Base-by-base conservation (phyloP, 75 land plant genomes). In the Selaginella moellendorffii region DNA sequence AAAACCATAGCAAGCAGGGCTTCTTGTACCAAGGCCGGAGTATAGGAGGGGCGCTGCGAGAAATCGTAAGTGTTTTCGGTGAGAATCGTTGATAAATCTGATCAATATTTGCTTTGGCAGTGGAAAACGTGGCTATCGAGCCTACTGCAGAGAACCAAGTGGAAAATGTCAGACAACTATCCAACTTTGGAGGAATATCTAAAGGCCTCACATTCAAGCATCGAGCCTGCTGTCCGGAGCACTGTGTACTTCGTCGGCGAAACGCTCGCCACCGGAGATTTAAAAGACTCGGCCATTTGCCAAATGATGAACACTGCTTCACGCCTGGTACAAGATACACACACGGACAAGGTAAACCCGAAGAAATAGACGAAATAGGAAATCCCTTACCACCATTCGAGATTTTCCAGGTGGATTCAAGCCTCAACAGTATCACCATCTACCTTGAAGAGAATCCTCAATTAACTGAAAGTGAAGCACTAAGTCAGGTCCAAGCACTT, bases 1-100 rank as follows among this genome's bases (percentile, higher is more conserved):
- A 80, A 69, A 70, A 76, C 82, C 28, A 71, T 88, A 20, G 73
- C 71, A 36, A 64, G 68, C 9, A 63, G 69, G 53, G 87, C 82
- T 24, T 62, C 54, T 29, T 54, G 26, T 72, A 53, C 14, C 98
- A 93, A 71, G 77, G 63, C 2, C 87, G 90, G 8, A 70, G 69
- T 54, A 72, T 86, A 30, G 79, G 66, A 8, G 28, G 28, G 27
- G 81, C 83, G 58, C 42, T 93, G 5, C 54, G 62, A 52, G 73
- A 82, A 2, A 76, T 77, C 62, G 98, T 93, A 70, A 78, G 97
- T 53, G 54, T 18, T n/a, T 14, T 53, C 53, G 1, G 31, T 64
- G 46, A 5, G 46, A 5, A 36, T 36, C 5, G 14, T 36, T 5
- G 10, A 36, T 14, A 14, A 5, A 36, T 36, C 46, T 36, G 46